Evolutionary conservation across 2,329 filamentous ascomycete species (phyloP), one percentile per base, ranked within the genome.

Genomic region (Fusarium napiforme): DNA sequence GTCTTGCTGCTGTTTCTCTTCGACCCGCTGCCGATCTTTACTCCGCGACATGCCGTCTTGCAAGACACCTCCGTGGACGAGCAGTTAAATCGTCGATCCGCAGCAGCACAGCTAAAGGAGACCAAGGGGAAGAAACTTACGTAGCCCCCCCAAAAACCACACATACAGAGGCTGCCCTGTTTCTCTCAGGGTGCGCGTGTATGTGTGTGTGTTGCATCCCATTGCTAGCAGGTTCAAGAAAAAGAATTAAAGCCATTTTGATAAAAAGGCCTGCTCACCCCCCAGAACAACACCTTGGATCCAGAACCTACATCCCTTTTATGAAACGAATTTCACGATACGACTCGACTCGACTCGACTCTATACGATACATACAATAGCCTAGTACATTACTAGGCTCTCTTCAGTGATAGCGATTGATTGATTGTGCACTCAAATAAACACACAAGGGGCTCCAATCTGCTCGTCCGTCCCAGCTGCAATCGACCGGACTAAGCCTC

Each of bases 401-500:
- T 34, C 46, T 30, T 47, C 45, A 43, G 30, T 36, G 26, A 61
- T 36, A 28, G 40, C 26, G 47, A 36, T 34, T 52, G 16, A 61
- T 30, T 56, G 16, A 60, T 23, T 55, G 46, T 28, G 23, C 36
- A n/a, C 58, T 36, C 58, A n/a, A 61, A 60, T 30, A 34, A 40
- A 34, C 43, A 28, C 39, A 65, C 12, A 21, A 50, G 43, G 36
- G 39, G 18, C 30, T 23, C 36, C 50, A 63, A 61, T 53, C 50
- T 53, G 19, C 23, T 53, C 50, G 19, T 60, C 59, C 49, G 9
- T 61, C 53, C 50, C 30, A 64, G 58, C 75, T 70, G 58, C 75
- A 67, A 64, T 69, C 66, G 66, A 69, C 66, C 66, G 49, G 67
- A 73, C 71, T 78, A 78, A 77, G 76, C 73, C 75, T 78, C 74